Evolutionary conservation across 1,284 basidiomycete genomes (phyloP).

Genomic region (Cutaneotrichosporon dermatis): DNA sequence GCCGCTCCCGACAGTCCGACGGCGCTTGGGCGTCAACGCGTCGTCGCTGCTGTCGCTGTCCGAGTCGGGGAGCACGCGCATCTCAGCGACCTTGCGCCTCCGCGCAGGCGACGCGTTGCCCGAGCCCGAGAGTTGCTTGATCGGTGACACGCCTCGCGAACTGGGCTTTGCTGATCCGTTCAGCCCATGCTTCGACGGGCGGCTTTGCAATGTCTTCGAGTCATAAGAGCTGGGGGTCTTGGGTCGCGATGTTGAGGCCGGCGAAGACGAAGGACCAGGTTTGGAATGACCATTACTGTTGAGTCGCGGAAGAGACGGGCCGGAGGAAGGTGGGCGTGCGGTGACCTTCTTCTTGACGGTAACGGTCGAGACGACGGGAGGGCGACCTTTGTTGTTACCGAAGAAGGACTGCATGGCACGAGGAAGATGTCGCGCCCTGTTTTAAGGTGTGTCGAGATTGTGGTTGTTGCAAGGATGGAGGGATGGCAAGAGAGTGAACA

Average conservation of each 20-base stretch:
- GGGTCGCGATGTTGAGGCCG: neutral
- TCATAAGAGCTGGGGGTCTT: neutral
- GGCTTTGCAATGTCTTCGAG: neutral
- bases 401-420: conserved; percentile 33
- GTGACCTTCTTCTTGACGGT: conserved; percentile 23
- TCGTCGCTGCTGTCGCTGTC: conserved; percentile 23
- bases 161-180: neutral
- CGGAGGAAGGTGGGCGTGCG: neutral
- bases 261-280: neutral
- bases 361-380: conserved; percentile 19
- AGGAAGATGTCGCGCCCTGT: neutral
- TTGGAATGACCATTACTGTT: neutral
- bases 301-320: neutral
- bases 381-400: conserved; percentile 19
- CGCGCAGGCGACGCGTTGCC: conserved; percentile 7
- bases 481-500: too few relatives aligned
- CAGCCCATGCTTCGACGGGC: too few relatives aligned
- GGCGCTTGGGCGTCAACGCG: conserved; percentile 20
- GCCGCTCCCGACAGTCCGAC: conserved; percentile 7
- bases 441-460: too few relatives aligned
- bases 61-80: conserved; percentile 17
- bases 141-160: neutral
- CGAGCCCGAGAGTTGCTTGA: neutral
- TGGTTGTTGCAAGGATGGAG: too few relatives aligned
- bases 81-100: conserved; percentile 3